Conservation (phyloP, 164 flowering plant species). For the Malania oleifera region DNA sequence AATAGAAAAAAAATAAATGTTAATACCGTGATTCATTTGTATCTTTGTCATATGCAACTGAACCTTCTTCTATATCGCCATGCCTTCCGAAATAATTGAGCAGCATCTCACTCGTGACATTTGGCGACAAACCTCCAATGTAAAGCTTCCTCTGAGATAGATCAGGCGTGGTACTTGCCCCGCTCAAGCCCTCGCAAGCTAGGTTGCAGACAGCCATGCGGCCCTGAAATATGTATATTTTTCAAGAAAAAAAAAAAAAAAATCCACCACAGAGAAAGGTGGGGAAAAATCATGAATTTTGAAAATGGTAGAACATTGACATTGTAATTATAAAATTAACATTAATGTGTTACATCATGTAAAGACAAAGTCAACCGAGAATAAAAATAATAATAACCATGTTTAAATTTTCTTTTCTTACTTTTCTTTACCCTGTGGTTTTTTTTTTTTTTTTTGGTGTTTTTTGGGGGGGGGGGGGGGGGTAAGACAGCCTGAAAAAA, state of each 20-base stretch:
- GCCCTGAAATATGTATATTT: constrained; percentile 34
- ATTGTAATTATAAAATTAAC: too few species aligned
- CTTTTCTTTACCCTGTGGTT: too few species aligned
- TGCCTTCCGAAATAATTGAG: constrained; percentile 44
- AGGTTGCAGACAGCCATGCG: constrained; percentile 72
- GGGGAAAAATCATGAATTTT: not conserved
- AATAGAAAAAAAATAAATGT: not conserved
- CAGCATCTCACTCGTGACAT: constrained; percentile 53
- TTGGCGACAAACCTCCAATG: constrained; percentile 61
- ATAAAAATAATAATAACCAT: too few species aligned
- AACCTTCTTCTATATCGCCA: constrained; percentile 79
- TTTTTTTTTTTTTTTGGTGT: too few species aligned
- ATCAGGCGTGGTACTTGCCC: constrained; percentile 40
- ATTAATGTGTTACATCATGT: too few species aligned
- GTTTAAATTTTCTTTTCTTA: too few species aligned
- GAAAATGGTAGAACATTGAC: too few species aligned
- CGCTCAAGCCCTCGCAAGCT: constrained; percentile 62
- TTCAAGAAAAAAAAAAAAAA: not conserved
- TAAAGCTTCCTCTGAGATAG: constrained; percentile 66
- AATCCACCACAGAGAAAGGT: not conserved
- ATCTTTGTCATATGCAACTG: constrained; percentile 78
- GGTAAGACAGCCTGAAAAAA: too few species aligned
- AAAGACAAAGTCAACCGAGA: too few species aligned
- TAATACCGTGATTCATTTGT: constrained; percentile 63
- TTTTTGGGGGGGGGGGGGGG: too few species aligned